Base-by-base conservation (phyloP, 2,329 filamentous ascomycete species). In the Aspergillus hortae region DNA sequence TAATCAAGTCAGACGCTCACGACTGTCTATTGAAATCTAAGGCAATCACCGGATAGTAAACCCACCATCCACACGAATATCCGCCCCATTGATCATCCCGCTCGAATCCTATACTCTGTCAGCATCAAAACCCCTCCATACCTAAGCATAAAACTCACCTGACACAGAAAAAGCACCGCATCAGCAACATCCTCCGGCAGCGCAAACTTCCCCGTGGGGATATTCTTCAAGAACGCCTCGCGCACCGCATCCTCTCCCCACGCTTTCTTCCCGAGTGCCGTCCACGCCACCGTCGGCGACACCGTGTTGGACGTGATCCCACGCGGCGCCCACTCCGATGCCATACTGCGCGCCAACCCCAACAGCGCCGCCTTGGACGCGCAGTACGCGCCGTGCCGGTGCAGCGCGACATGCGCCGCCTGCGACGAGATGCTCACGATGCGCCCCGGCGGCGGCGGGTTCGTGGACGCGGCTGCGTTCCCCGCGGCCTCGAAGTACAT, bases 351-450 rank as follows among this genome's bases (percentile, higher is more conserved):
- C 9, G 74, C 77, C 43, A 78, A 50, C 0, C 74, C 76, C 14
- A 75, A 54, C 6, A 79, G 56, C 0, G 69, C 76, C 4, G 76
- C 74, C 47, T 78, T 79, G 4, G 72, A 75, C 1, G 76, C 75
- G 51, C 76, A 79, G 56, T 78, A 79, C 0, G 74, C 74, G 1
- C 74, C 73, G 49, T 79, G 76, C 1, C 69, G 65, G 43, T 71
- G 68, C 2, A 79, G 66, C 1, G 76, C 75, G 0, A 74, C 71
- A 56, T 78, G 74, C 3, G 74, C 75, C 1, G 76, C 76, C 55
- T 78, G 75, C 2, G 70, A 74, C 3, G 75, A 70, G 43, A 79
- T 69, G 48, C 70, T 77, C 25, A 79, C 72, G 45, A 79, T 77
- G 4, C 76, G 60, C 0, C 75, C 75, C 0, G 71, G 69, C 0